Conservation (phyloP, 768 basidiomycete genomes). For the Suillus lakei region DNA sequence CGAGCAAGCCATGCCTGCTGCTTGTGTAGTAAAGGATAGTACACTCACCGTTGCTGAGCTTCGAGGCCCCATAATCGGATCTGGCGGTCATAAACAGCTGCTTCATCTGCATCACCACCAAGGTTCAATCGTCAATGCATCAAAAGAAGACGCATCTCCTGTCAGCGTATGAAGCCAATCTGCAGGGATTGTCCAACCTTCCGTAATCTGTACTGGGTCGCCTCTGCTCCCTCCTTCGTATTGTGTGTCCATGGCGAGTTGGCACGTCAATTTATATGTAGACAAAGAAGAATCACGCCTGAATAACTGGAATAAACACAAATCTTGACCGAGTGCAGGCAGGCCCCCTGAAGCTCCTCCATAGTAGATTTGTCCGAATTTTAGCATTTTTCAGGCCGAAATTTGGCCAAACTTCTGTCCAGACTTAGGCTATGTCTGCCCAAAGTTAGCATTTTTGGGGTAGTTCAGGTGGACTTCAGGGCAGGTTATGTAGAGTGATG, state of each 20-base stretch:
- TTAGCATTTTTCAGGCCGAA: too few species aligned
- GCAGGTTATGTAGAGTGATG: too few species aligned
- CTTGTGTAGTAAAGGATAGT: background rate
- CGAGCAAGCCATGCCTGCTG: conserved; percentile 2
- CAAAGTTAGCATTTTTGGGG: too few species aligned
- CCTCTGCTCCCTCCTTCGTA: conserved; percentile 36
- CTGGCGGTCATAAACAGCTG: conserved; percentile 94
- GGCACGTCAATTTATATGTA: background rate
- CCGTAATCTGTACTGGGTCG: conserved; percentile 60
- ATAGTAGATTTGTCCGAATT: too few species aligned
- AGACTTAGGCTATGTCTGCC: too few species aligned
- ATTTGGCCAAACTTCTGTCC: too few species aligned
- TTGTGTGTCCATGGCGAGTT: conserved; percentile 23
- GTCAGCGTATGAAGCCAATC: conserved; percentile 4
- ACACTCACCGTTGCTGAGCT: conserved; percentile 86
- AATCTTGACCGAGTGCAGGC: background rate
- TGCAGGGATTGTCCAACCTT: conserved; percentile 51
- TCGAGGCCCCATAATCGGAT: conserved; percentile 98
- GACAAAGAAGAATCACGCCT: background rate
- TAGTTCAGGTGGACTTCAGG: too few species aligned
- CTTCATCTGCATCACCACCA: conserved; percentile 49
- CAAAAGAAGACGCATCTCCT: conserved; percentile 11
- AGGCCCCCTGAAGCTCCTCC: too few species aligned
- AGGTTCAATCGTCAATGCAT: background rate
- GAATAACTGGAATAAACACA: background rate